These are phyloP conservation scores for Pyrenochaeta sp. DNA, from an alignment of 2,329 filamentous ascomycete species.

Conservation along the genomic window DNA sequence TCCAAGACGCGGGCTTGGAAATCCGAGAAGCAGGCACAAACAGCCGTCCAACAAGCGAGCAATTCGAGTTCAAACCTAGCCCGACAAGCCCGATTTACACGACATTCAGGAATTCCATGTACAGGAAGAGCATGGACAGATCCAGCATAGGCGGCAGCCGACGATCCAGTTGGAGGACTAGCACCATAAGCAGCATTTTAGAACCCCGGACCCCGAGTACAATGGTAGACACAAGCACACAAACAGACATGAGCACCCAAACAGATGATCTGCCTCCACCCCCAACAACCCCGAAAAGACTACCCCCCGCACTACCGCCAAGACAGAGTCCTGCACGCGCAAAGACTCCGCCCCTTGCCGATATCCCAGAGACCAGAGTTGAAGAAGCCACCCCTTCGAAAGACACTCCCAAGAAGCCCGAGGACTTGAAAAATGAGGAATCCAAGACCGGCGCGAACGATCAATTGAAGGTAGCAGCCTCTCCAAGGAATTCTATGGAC, in stretches of 20 bases:
- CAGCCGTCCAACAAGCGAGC: conserved; percentile 74
- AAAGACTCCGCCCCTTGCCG: conserved; percentile 35
- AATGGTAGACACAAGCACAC: conserved; percentile 62
- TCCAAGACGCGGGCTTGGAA: conserved; percentile 89
- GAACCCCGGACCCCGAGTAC: conserved; percentile 68
- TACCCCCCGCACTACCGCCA: conserved; percentile 33
- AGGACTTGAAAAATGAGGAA: conserved; percentile 9
- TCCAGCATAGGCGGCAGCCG: conserved; percentile 63
- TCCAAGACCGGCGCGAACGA: too few relatives aligned
- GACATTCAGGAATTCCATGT: conserved; percentile 65
- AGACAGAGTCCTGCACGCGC: conserved; percentile 25
- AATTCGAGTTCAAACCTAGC: conserved; percentile 82
- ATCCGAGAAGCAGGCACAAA: conserved; percentile 88
- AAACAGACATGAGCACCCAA: conserved; percentile 56
- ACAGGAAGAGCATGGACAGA: conserved; percentile 74
- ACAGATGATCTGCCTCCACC: conserved; percentile 27
- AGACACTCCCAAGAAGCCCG: conserved; percentile 8
- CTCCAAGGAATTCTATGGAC: conserved; percentile 17
- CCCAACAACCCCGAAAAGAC: conserved; percentile 27
- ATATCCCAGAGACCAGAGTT: conserved; percentile 44
- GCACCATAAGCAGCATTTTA: conserved; percentile 69
- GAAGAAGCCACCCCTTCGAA: conserved; percentile 24
- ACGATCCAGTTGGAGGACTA: conserved; percentile 74
- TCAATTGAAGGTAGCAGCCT: conserved; percentile 32
- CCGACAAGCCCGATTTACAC: conserved; percentile 74